Conservation (phyloP, 1,284 basidiomycete genomes). For the Mycena citricolor region DNA sequence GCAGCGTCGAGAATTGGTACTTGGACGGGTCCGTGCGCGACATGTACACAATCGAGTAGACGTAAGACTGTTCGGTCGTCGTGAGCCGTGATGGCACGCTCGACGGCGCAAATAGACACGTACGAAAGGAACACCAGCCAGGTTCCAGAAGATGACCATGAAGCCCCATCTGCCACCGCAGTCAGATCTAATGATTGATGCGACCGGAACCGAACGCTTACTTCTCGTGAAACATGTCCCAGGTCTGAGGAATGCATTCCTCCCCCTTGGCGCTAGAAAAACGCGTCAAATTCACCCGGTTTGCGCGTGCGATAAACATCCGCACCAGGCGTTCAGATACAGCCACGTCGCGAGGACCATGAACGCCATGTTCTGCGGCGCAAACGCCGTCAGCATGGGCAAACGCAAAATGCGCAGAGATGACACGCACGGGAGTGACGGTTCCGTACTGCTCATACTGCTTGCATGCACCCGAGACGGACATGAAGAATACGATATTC, state of each 20-base stretch:
- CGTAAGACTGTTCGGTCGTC: constrained; percentile 70
- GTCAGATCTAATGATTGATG: constrained; percentile 12
- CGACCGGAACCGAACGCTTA: constrained; percentile 34
- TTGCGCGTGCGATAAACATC: constrained; percentile 3
- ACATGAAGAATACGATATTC: constrained; percentile 93
- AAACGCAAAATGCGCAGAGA: not conserved
- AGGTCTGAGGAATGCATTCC: constrained; percentile 98
- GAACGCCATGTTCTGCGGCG: constrained; percentile 86
- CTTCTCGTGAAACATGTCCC: constrained; percentile 99
- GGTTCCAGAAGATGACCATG: constrained; percentile 98
- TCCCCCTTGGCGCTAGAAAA: constrained; percentile 72
- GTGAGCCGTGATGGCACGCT: constrained; percentile 25
- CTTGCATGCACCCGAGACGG: constrained; percentile 91
- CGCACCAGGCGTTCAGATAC: constrained; percentile 93
- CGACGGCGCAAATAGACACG: constrained; percentile 29
- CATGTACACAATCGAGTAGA: constrained; percentile 98
- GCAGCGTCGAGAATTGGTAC: constrained; percentile 83
- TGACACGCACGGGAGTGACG: constrained; percentile 75
- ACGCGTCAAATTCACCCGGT: too few species aligned
- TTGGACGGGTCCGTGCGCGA: constrained; percentile 86
- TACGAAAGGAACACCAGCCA: constrained; percentile 88
- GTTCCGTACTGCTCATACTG: constrained; percentile 93
- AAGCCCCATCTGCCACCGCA: constrained; percentile 67
- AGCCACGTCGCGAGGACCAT: constrained; percentile 96
- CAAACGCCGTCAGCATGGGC: constrained; percentile 5